A percentile compares a stretch with the other conserved stretches of the same genome.
Evolutionary conservation across 768 basidiomycete species (phyloP).

Genomic region (Leccinum boreale): DNA sequence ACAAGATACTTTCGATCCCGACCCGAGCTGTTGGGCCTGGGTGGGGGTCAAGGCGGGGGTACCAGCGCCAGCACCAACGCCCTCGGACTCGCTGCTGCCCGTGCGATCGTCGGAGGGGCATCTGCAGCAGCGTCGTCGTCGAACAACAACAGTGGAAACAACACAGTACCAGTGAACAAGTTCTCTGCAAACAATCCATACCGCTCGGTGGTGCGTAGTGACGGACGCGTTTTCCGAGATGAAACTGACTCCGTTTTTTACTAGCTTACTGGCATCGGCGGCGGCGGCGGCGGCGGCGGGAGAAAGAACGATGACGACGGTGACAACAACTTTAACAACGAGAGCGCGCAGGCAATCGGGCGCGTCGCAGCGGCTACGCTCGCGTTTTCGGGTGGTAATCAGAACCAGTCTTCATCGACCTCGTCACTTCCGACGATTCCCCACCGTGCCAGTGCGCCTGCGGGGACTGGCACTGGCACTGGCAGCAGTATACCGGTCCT

Average conservation of each 20-base stretch:
- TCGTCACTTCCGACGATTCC: neutral
- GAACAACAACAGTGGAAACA: too few species aligned
- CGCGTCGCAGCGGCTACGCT: constrained; percentile 57
- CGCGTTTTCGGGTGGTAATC: constrained; percentile 33
- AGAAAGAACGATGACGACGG: neutral
- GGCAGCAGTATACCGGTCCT: too few species aligned
- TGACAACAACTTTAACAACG: neutral
- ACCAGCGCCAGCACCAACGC: neutral
- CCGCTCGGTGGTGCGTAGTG: constrained; percentile 28
- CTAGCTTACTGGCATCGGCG: neutral
- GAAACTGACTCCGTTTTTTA: neutral
- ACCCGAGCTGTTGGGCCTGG: constrained; percentile 55
- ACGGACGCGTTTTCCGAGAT: too few species aligned
- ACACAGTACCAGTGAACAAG: constrained; percentile 1
- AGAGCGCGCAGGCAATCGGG: constrained; percentile 24
- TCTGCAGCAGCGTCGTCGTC: too few species aligned
- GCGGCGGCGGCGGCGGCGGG: too few species aligned
- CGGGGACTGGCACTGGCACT: neutral
- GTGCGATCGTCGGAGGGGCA: neutral
- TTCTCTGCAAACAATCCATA: constrained; percentile 31
- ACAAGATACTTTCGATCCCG: constrained; percentile 73
- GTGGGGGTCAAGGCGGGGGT: constrained; percentile 16
- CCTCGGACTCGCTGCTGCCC: constrained; percentile 9
- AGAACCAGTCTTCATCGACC: neutral
- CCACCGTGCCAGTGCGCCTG: too few species aligned